Percentiles rank a stretch among this genome's conserved stretches.
phyloP scores from a whole-genome alignment of 2,329 filamentous ascomycete species.

The Colletotrichum sp. region DNA sequence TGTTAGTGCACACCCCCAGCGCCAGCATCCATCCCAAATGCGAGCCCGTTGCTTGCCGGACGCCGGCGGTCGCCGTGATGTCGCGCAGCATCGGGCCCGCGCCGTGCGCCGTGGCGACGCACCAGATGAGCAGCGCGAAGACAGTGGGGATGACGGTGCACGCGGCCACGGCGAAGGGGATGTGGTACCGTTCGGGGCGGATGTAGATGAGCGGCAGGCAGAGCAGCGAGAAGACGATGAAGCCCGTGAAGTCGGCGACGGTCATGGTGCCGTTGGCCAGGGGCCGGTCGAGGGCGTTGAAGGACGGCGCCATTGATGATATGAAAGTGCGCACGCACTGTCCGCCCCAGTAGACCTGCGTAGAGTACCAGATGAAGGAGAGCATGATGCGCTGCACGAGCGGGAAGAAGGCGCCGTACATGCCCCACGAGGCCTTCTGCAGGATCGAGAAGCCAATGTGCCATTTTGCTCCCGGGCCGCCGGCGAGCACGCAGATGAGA shows the following conservation, averaged over 20 bases:
- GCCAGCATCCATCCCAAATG: constrained; percentile 30
- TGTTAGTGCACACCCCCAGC: constrained; percentile 31
- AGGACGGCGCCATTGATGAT: constrained; percentile 23
- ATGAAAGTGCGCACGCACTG: constrained; percentile 28
- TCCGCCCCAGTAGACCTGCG: constrained; percentile 29
- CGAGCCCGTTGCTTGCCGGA: constrained; percentile 22
- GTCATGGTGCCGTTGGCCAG: constrained; percentile 24
- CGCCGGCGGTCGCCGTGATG: constrained; percentile 23
- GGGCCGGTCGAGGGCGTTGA: constrained; percentile 21
- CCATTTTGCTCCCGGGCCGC: constrained; percentile 31
- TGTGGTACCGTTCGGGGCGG: constrained; percentile 28
- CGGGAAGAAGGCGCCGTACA: constrained; percentile 29
- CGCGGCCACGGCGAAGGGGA: constrained; percentile 28
- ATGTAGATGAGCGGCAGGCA: constrained; percentile 29
- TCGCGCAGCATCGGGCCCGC: constrained; percentile 28
- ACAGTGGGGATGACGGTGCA: constrained; percentile 29
- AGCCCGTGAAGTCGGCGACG: constrained; percentile 25
- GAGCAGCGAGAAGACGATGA: constrained; percentile 28
- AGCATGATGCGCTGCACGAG: constrained; percentile 28
- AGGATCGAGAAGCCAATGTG: constrained; percentile 31
- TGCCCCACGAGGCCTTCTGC: constrained; percentile 30
- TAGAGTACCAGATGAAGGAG: constrained; percentile 31
- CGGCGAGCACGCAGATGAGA: constrained; percentile 29
- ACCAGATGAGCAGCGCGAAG: constrained; percentile 33
- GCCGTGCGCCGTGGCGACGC: constrained; percentile 30